Percentiles rank a stretch among this genome's conserved stretches.
Evolutionary conservation across 2,329 filamentous ascomycete species (phyloP).

Genomic region (Huntiella bhutanensis): DNA sequence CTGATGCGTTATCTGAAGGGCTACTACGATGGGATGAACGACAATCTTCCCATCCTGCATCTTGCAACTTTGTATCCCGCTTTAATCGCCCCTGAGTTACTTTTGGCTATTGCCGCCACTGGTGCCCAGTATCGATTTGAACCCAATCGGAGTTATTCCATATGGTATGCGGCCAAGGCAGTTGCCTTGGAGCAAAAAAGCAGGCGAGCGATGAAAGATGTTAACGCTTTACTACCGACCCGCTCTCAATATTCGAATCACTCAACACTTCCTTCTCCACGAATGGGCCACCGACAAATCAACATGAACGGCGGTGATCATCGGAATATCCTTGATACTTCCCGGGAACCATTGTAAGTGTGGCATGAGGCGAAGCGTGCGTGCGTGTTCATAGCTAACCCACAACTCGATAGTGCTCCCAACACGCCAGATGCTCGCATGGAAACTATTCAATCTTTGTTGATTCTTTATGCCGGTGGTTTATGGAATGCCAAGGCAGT

Average conservation of each 20-base stretch:
- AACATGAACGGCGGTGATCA: constrained; percentile 38
- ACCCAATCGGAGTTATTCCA: constrained; percentile 35
- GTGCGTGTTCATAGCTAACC: neutral
- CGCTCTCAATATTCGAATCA: constrained; percentile 40
- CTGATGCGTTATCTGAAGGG: constrained; percentile 50
- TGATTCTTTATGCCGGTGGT: constrained; percentile 40
- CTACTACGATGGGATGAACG: constrained; percentile 48
- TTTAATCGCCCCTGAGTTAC: constrained; percentile 47
- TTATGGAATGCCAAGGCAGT: constrained; percentile 43
- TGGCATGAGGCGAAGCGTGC: neutral
- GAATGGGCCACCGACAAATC: constrained; percentile 36
- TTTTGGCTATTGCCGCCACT: constrained; percentile 48
- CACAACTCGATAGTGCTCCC: constrained; percentile 25
- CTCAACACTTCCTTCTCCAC: constrained; percentile 39
- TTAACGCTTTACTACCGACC: constrained; percentile 36
- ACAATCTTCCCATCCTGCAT: constrained; percentile 42
- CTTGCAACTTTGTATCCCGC: constrained; percentile 44
- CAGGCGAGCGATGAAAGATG: constrained; percentile 35
- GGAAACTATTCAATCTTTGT: constrained; percentile 45
- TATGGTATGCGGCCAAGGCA: constrained; percentile 42
- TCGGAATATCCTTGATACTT: constrained; percentile 37
- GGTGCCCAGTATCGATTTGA: constrained; percentile 49
- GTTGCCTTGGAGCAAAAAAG: constrained; percentile 40
- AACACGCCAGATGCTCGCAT: constrained; percentile 40
- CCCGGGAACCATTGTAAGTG: constrained; percentile 39